A percentile compares a stretch with the other conserved stretches of the same genome.
Conservation (phyloP, 176 grass and related monocot species). For the Oryza coarctata region DNA sequence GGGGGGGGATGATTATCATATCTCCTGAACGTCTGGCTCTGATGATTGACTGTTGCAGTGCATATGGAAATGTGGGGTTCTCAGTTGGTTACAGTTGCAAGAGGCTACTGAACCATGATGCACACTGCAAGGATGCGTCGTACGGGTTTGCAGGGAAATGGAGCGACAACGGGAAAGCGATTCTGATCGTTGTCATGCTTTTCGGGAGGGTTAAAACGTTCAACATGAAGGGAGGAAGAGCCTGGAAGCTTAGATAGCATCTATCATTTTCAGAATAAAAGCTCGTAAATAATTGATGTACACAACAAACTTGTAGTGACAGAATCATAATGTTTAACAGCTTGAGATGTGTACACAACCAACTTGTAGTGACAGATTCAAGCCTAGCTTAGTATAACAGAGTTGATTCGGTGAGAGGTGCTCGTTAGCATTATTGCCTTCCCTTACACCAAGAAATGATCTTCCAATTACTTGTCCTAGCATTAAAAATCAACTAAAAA, state of each 20-base stretch:
- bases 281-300: not conserved
- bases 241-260: constrained; percentile 68
- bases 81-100: constrained; percentile 71
- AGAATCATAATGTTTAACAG: too few relatives aligned
- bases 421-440: not conserved
- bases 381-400: not conserved
- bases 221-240: constrained; percentile 59
- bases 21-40: constrained; percentile 9
- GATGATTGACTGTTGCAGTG: constrained; percentile 39
- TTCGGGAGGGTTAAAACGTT: constrained; percentile 80
- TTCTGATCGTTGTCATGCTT: constrained; percentile 73
- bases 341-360: too few relatives aligned
- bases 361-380: not conserved
- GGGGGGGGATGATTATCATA: too few relatives aligned
- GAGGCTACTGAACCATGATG: constrained; percentile 42
- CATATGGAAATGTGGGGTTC: constrained; percentile 75
- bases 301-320: not conserved
- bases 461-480: not conserved
- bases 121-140: constrained; percentile 62
- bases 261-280: not conserved
- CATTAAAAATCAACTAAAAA: too few relatives aligned
- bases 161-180: constrained; percentile 63
- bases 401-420: not conserved
- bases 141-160: constrained; percentile 73
- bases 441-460: constrained; percentile 10